Evolutionary conservation across 768 basidiomycete genomes (phyloP).

Genomic region (Termitomyces bulborhizus): DNA sequence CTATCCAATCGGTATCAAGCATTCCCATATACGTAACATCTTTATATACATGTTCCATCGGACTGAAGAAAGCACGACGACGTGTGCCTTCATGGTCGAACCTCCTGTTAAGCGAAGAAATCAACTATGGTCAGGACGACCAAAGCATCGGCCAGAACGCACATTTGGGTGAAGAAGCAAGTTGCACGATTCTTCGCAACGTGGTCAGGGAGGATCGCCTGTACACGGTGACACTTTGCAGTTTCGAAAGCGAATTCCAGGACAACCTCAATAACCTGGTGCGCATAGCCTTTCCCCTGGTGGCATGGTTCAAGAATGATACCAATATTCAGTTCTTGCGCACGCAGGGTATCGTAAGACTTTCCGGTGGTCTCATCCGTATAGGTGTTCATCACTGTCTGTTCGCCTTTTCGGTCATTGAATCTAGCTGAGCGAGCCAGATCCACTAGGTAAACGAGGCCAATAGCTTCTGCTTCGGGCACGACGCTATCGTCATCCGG

Average conservation of each 20-base stretch:
- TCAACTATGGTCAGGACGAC: background rate
- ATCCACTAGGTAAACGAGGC: conserved; percentile 36
- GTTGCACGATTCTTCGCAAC: conserved; percentile 36
- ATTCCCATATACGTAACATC: conserved; percentile 57
- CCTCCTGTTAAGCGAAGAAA: conserved; percentile 27
- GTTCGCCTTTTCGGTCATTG: no score
- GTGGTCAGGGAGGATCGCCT: conserved; percentile 43
- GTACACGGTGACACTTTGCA: conserved; percentile 42
- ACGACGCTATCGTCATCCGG: no score
- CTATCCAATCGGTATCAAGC: conserved; percentile 55
- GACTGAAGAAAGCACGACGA: conserved; percentile 46
- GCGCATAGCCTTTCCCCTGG: conserved; percentile 38
- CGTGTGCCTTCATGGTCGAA: conserved; percentile 62
- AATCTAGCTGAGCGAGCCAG: conserved; percentile 14
- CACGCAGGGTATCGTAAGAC: conserved; percentile 21
- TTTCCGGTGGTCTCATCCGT: no score
- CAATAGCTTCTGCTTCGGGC: conserved; percentile 20
- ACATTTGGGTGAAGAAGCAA: conserved; percentile 42
- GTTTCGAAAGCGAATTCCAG: conserved; percentile 43
- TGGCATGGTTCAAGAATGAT: conserved; percentile 35
- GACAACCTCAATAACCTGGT: conserved; percentile 37
- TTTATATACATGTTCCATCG: conserved; percentile 41
- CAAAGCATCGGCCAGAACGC: conserved; percentile 4
- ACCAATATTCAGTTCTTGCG: conserved; percentile 49
- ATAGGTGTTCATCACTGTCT: no score